A percentile compares a stretch with the other conserved stretches of the same genome.
phyloP scores from a whole-genome alignment of 495 filamentous ascomycete genomes.

The Aspergillus egyptiacus region DNA sequence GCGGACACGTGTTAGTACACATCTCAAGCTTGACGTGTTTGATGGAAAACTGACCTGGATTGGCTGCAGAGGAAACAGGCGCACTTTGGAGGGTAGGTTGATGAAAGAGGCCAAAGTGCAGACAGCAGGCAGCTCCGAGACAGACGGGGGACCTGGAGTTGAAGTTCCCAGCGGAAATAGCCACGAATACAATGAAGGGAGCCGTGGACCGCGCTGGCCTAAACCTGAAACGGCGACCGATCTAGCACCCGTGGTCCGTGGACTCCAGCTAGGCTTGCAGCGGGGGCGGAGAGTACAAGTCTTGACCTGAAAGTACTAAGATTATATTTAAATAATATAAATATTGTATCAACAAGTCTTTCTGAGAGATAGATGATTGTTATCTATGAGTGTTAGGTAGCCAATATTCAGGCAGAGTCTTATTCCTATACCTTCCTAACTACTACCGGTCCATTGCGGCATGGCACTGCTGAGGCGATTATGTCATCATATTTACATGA shows the following conservation, averaged over 20 bases:
- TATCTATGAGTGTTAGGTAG: too few species aligned
- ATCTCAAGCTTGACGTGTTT: not conserved
- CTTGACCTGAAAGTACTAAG: too few species aligned
- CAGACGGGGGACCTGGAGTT: slow-evolving; percentile 19
- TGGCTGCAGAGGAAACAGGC: slow-evolving; percentile 10
- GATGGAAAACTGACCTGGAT: slow-evolving; percentile 20
- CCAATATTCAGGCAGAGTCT: too few species aligned
- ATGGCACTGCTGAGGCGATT: too few species aligned
- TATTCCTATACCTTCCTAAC: too few species aligned
- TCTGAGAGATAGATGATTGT: too few species aligned
- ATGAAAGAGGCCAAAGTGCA: slow-evolving; percentile 21
- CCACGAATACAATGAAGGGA: slow-evolving; percentile 22
- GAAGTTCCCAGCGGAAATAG: slow-evolving; percentile 19
- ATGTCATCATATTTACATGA: slow-evolving; percentile 1
- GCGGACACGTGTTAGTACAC: slow-evolving; percentile 12
- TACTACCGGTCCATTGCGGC: too few species aligned
- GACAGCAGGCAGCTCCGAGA: slow-evolving; percentile 25
- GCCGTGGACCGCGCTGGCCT: slow-evolving; percentile 19
- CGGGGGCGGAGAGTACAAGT: slow-evolving; percentile 13
- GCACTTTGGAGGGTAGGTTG: slow-evolving; percentile 18
- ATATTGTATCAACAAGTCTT: too few species aligned
- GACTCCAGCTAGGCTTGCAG: too few species aligned
- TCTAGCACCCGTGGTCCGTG: slow-evolving; percentile 1
- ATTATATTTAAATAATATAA: too few species aligned
- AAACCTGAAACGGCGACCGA: slow-evolving; percentile 17